Conservation (phyloP, 108 stramenopile species). For the Cyclotella cryptica region DNA sequence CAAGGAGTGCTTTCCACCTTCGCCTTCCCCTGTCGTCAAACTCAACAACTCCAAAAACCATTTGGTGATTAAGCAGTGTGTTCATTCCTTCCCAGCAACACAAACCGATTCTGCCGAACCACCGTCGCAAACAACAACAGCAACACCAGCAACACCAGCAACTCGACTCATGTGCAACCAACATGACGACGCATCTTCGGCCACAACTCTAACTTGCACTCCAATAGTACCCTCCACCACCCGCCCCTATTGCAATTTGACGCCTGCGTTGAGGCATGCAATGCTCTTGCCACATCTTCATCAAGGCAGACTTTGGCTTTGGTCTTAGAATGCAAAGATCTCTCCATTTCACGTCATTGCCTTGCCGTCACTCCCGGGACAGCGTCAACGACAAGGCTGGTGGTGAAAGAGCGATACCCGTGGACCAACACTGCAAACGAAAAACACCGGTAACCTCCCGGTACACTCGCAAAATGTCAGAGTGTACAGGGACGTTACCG, state of each 20-base stretch:
- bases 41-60: too few species aligned
- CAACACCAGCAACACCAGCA: neutral
- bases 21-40: too few species aligned
- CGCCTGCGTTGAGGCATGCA: constrained; percentile 66
- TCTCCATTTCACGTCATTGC: constrained; percentile 51
- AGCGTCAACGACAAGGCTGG: neutral
- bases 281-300: constrained; percentile 58
- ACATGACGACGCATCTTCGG: neutral
- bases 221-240: neutral
- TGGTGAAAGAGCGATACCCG: constrained; percentile 33
- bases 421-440: too few species aligned
- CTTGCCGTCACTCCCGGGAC: neutral
- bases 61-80: too few species aligned
- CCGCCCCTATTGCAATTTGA: constrained; percentile 58
- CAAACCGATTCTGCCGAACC: constrained; percentile 4
- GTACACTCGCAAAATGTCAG: too few species aligned
- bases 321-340: constrained; percentile 5
- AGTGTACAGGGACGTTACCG: too few species aligned
- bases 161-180: neutral
- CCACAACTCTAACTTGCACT: neutral
- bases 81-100: too few species aligned
- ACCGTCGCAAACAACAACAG: neutral
- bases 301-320: constrained; percentile 21
- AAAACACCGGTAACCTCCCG: too few species aligned
- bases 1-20: too few species aligned